phyloP scores from a whole-genome alignment of 2,329 filamentous ascomycete species.

The Hortaea sp. region DNA sequence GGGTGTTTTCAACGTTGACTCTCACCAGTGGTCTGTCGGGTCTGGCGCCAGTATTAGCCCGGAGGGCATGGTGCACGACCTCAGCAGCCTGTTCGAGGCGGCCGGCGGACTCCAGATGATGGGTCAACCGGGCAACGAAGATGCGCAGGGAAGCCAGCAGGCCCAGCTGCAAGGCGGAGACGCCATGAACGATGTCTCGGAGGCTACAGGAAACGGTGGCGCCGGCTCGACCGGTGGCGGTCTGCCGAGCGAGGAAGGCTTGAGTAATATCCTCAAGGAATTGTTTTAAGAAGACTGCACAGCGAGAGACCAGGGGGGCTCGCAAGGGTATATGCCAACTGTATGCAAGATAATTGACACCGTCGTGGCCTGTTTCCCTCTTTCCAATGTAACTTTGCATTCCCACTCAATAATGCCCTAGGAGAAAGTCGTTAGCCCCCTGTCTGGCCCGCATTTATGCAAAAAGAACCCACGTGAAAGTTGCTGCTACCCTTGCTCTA shows the following conservation, averaged over 20 bases:
- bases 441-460: too few species aligned
- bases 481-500: too few species aligned
- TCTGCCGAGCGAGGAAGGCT: constrained; percentile 47
- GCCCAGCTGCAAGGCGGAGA: not conserved
- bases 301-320: too few species aligned
- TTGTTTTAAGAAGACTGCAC: constrained; percentile 36
- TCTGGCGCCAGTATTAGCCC: constrained; percentile 41
- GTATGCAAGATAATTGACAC: too few species aligned
- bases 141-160: not conserved
- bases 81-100: constrained; percentile 54
- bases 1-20: constrained; percentile 28
- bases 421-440: too few species aligned
- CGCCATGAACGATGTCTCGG: constrained; percentile 6
- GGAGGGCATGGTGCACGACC: constrained; percentile 52
- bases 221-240: constrained; percentile 18
- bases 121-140: constrained; percentile 2
- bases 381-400: too few species aligned
- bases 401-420: too few species aligned
- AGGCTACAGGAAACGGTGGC: constrained; percentile 28
- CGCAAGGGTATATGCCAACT: too few species aligned
- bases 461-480: too few species aligned
- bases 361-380: too few species aligned
- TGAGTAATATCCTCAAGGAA: constrained; percentile 49
- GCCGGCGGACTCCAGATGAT: constrained; percentile 41
- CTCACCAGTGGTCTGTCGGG: constrained; percentile 12